Evolutionary conservation across 2,329 filamentous ascomycete species (phyloP).

Genomic region (Epichloe sibirici): DNA sequence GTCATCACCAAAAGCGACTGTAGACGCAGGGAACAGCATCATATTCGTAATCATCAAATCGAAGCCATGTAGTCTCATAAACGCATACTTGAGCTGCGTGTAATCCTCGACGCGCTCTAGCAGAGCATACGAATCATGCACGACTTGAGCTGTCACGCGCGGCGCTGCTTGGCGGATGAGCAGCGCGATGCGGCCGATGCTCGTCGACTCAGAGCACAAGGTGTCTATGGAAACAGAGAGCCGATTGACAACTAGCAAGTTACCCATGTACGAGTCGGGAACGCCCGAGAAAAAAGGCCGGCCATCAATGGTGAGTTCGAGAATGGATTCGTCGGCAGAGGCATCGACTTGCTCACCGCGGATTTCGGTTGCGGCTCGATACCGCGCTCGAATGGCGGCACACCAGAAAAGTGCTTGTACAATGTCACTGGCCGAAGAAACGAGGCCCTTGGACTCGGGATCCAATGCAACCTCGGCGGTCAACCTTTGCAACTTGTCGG

Average conservation of each 20-base stretch:
- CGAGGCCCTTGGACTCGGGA: constrained; percentile 12
- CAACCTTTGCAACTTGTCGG: constrained; percentile 17
- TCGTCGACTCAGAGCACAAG: constrained; percentile 17
- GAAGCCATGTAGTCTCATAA: background rate
- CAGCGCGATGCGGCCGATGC: constrained; percentile 13
- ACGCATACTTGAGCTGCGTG: background rate
- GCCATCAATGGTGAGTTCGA: constrained; percentile 22
- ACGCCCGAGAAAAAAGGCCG: constrained; percentile 19
- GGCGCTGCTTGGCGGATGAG: constrained; percentile 14
- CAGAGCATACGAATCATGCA: constrained; percentile 18
- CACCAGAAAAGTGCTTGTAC: constrained; percentile 29
- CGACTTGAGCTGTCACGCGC: constrained; percentile 14
- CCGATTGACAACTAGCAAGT: constrained; percentile 16
- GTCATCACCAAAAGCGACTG: constrained; percentile 16
- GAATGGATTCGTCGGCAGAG: constrained; percentile 16
- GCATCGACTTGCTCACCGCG: constrained; percentile 7
- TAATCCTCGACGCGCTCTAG: constrained; percentile 16
- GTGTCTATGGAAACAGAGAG: constrained; percentile 12
- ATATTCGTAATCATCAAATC: constrained; percentile 19
- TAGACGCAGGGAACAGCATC: constrained; percentile 16
- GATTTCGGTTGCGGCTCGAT: constrained; percentile 17
- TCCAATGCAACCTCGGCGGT: constrained; percentile 18
- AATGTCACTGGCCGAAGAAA: constrained; percentile 24
- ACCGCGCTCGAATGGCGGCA: constrained; percentile 21
- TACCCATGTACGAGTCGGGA: constrained; percentile 19